Percentiles rank a stretch among this genome's conserved stretches.
These are phyloP conservation scores for Stylosanthes scabra DNA, from an alignment of 331 rosid genomes.

Conservation along the genomic window DNA sequence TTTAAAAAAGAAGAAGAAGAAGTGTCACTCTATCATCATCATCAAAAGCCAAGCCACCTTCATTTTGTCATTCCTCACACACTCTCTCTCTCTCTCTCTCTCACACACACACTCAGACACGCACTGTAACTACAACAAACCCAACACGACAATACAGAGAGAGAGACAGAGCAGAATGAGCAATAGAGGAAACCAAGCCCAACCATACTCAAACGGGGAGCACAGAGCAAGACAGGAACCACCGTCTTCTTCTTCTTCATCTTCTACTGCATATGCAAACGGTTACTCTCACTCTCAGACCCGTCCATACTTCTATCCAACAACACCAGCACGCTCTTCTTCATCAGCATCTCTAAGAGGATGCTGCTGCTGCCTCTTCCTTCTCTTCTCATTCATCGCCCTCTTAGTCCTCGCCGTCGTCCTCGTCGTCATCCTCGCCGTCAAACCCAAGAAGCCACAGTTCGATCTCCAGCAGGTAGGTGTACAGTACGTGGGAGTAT, in stretches of 20 bases:
- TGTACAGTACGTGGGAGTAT: slow-evolving; percentile 87
- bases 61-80: no score
- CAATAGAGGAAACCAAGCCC: slow-evolving; percentile 40
- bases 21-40: no score
- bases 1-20: no score
- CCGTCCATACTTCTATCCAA: slow-evolving; percentile 44
- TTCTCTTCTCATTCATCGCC: slow-evolving; percentile 81
- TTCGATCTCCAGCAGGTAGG: slow-evolving; percentile 96
- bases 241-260: neutral
- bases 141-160: neutral
- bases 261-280: slow-evolving; percentile 17
- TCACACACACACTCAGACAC: no score
- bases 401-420: slow-evolving; percentile 73
- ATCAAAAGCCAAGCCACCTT: no score
- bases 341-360: slow-evolving; percentile 82
- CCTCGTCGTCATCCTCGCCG: slow-evolving; percentile 79
- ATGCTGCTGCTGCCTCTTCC: slow-evolving; percentile 95
- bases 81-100: no score
- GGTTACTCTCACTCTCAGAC: slow-evolving; percentile 21
- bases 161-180: slow-evolving; percentile 40
- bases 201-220: slow-evolving; percentile 42
- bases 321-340: slow-evolving; percentile 52
- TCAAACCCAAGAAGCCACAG: slow-evolving; percentile 94
- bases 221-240: slow-evolving; percentile 22
- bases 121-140: no score